Percentiles rank a stretch among this genome's conserved stretches.
Conservation (phyloP, 2,329 filamentous ascomycete genomes). For the Beauveria brongniartii region DNA sequence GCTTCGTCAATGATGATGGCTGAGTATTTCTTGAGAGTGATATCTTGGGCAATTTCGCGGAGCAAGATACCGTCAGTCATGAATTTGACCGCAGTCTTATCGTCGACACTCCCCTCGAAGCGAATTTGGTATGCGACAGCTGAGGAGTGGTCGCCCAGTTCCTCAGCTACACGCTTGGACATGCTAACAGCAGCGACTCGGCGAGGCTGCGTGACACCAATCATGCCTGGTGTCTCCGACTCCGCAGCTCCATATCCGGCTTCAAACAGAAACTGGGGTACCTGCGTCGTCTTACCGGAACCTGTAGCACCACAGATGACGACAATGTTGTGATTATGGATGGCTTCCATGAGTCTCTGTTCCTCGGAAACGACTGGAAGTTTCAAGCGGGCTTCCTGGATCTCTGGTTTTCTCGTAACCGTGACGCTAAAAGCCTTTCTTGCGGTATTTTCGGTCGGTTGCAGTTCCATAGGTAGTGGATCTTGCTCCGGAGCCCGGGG, state of each 20-base stretch:
- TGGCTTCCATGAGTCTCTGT: slow-evolving; percentile 95
- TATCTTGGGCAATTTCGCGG: slow-evolving; percentile 83
- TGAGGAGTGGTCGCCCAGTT: slow-evolving; percentile 69
- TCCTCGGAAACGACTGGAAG: slow-evolving; percentile 91
- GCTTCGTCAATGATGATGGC: slow-evolving; percentile 94
- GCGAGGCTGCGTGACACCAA: slow-evolving; percentile 89
- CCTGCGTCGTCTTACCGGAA: slow-evolving; percentile 94
- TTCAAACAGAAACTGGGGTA: slow-evolving; percentile 94
- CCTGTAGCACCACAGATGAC: slow-evolving; percentile 93
- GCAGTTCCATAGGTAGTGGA: slow-evolving; percentile 58
- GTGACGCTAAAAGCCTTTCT: slow-evolving; percentile 71
- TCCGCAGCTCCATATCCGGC: slow-evolving; percentile 76
- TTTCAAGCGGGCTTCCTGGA: slow-evolving; percentile 70
- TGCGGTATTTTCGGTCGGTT: slow-evolving; percentile 48
- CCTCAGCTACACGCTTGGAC: slow-evolving; percentile 82
- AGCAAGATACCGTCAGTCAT: slow-evolving; percentile 98
- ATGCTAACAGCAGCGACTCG: slow-evolving; percentile 95
- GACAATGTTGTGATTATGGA: slow-evolving; percentile 83
- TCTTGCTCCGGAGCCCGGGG: slow-evolving; percentile 64
- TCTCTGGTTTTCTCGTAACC: slow-evolving; percentile 60
- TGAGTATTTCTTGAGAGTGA: slow-evolving; percentile 82
- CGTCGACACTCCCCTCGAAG: slow-evolving; percentile 76
- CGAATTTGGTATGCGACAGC: slow-evolving; percentile 89
- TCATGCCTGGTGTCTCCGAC: slow-evolving; percentile 80
- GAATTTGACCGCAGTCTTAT: slow-evolving; percentile 88